Base-by-base conservation (phyloP, 441 rosid species). In the Croton setiger region DNA sequence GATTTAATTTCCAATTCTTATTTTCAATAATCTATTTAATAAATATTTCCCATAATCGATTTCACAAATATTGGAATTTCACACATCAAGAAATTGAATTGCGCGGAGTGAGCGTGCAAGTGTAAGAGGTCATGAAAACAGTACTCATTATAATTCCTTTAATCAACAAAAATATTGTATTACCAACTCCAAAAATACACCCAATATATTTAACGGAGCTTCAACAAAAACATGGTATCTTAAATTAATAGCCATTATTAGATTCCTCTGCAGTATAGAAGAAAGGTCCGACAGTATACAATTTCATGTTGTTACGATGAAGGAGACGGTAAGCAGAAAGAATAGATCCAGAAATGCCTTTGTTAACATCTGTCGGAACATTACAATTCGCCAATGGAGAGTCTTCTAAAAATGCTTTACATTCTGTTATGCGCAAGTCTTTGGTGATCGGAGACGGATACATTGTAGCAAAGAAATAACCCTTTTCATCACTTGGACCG, bases 351-450 rank as follows among this genome's bases (percentile, higher is more conserved):
- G 48, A 75, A 15, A 80, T 67, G 12, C 87, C 83, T 18, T 78
- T 56, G 83, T 83, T 84, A 17, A 75, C 82, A 59, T 86, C 84
- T 4, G 89, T 84, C 37, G 85, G 81, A 20, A 79, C 72, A 44
- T 76, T 75, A 60, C 93, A 84, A 4, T 47, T 79, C 17, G 76
- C 67, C 5, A 71, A 31, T 7, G 87, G 86, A 68, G 85, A 80
- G 39, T 66, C 68, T 64, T 76, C 82, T 11, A 83, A 78, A 77
- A 77, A 84, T 9, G 85, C 82, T 57, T 81, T 84, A 70, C 90
- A 83, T 39, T 79, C 80, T 55, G 68, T 73, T 8, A 78, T 69
- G 63, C 75, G 76, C 31, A 74, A 67, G 9, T 55, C 67, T 4
- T 78, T 74, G 60, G 51, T 68, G 39, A 81, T 82, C 27, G 77